Conservation (phyloP, 2,329 filamentous ascomycete genomes). For the Stylonectria norvegica region DNA sequence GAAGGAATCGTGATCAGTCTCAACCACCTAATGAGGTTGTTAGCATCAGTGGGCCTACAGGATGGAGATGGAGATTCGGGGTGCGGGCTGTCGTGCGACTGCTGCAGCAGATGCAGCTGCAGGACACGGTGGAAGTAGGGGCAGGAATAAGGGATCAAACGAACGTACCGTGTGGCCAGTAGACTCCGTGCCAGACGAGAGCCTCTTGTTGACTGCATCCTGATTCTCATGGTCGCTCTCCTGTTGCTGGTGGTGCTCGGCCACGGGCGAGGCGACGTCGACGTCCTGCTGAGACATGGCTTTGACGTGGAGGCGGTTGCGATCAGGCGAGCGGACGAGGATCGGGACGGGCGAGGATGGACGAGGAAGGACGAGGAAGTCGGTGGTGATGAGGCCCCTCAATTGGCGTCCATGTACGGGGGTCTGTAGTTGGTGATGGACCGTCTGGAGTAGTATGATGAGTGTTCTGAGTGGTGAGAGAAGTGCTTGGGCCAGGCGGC, state of each 20-base stretch:
- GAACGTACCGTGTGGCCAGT: slow-evolving; percentile 22
- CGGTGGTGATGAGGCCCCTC: slow-evolving; percentile 20
- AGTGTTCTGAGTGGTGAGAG: slow-evolving; percentile 12
- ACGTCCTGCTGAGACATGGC: slow-evolving; percentile 35
- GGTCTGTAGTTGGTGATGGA: slow-evolving; percentile 10
- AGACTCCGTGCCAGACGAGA: slow-evolving; percentile 31
- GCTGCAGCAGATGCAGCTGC: slow-evolving; percentile 6
- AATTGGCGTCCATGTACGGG: slow-evolving; percentile 20
- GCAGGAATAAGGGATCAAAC: no score
- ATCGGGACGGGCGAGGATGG: no score
- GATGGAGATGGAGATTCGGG: slow-evolving; percentile 4
- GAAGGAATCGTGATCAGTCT: slow-evolving; percentile 52
- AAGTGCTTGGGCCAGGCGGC: slow-evolving; percentile 17
- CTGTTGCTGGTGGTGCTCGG: slow-evolving; percentile 13
- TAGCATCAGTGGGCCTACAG: slow-evolving; percentile 12
- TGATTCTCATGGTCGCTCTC: slow-evolving; percentile 15
- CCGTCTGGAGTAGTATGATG: slow-evolving; percentile 11
- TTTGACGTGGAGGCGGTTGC: slow-evolving; percentile 8
- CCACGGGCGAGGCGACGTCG: slow-evolving; percentile 28
- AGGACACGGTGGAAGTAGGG: no score
- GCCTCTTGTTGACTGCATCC: slow-evolving; percentile 24
- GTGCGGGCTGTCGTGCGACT: slow-evolving; percentile 18
- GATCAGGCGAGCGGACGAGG: neutral
- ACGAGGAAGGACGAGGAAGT: neutral
- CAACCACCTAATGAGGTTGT: slow-evolving; percentile 26